Percentiles rank a stretch among this genome's conserved stretches.
phyloP scores from a whole-genome alignment of 108 stramenopile species.

The Nannochloropsis gaditana region DNA sequence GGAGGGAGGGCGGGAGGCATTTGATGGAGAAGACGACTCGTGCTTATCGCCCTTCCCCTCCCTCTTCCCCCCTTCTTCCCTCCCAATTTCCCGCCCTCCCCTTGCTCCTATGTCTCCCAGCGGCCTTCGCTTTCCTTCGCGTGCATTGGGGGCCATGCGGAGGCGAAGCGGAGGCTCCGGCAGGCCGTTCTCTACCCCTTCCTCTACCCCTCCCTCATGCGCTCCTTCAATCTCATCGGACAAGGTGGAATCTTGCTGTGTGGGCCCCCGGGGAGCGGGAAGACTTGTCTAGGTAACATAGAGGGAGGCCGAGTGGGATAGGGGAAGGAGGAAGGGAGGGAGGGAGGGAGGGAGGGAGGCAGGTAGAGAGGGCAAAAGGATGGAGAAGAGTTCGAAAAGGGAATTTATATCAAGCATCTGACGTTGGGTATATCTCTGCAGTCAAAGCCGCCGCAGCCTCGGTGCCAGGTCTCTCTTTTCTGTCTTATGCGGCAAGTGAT shows the following conservation, averaged over 20 bases:
- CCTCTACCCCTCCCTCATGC: slow-evolving; percentile 21
- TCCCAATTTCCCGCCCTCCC: background rate
- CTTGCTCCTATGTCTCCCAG: background rate
- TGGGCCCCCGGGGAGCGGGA: slow-evolving; percentile 40
- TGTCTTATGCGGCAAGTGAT: slow-evolving; percentile 3
- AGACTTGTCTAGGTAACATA: slow-evolving; percentile 28
- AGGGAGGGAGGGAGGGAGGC: background rate
- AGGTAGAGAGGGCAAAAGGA: background rate
- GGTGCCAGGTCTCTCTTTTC: background rate
- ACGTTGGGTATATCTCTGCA: background rate
- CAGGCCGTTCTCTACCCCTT: slow-evolving; percentile 39
- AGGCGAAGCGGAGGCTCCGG: slow-evolving; percentile 38
- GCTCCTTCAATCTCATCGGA: slow-evolving; percentile 19
- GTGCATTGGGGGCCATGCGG: background rate
- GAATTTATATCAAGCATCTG: too few relatives aligned
- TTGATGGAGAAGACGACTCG: background rate
- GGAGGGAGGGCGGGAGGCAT: background rate
- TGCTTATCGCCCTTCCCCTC: background rate
- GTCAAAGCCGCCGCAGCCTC: background rate
- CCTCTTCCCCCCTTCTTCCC: background rate
- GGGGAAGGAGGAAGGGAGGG: slow-evolving; percentile 12
- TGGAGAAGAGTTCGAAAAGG: background rate
- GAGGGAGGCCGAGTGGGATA: background rate
- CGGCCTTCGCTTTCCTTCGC: background rate
- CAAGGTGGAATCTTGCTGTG: slow-evolving; percentile 33